Percentiles rank a stretch among this genome's conserved stretches.
Evolutionary conservation across 148 eudicot species (phyloP).

Genomic region (Pharnaceum exiguum): DNA sequence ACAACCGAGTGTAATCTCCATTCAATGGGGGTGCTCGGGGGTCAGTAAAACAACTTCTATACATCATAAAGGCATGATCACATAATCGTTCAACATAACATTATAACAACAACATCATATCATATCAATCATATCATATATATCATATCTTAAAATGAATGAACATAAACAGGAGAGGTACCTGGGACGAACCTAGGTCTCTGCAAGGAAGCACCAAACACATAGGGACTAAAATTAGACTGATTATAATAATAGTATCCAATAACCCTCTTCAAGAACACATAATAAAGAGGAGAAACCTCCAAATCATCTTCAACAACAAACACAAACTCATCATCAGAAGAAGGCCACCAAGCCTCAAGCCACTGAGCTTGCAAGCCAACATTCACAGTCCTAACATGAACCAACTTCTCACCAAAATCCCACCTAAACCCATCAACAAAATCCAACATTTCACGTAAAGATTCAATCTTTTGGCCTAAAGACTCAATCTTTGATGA

Average conservation of each 20-base stretch:
- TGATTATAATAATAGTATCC: slow-evolving; percentile 58
- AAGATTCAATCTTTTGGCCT: slow-evolving; percentile 41
- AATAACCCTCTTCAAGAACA: slow-evolving; percentile 58
- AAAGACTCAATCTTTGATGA: slow-evolving; percentile 17
- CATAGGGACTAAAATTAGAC: slow-evolving; percentile 54
- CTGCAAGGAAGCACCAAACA: slow-evolving; percentile 90
- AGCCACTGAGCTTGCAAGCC: slow-evolving; percentile 96
- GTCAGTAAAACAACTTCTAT: no score
- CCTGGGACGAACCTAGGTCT: slow-evolving; percentile 98
- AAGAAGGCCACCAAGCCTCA: slow-evolving; percentile 92
- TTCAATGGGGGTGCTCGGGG: no score
- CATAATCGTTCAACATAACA: no score
- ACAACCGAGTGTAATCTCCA: no score
- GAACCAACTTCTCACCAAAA: slow-evolving; percentile 65
- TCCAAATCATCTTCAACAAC: slow-evolving; percentile 95
- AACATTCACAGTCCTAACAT: slow-evolving; percentile 71
- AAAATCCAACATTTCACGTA: slow-evolving; percentile 43
- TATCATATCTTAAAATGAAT: neutral
- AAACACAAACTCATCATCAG: slow-evolving; percentile 84
- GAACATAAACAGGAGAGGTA: slow-evolving; percentile 26
- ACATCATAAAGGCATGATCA: no score
- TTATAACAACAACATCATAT: neutral
- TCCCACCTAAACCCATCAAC: slow-evolving; percentile 72
- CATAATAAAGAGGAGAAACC: slow-evolving; percentile 69
- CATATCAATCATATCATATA: neutral